Base-by-base conservation (phyloP, 768 basidiomycete species). In the Termitomyces sp. region DNA sequence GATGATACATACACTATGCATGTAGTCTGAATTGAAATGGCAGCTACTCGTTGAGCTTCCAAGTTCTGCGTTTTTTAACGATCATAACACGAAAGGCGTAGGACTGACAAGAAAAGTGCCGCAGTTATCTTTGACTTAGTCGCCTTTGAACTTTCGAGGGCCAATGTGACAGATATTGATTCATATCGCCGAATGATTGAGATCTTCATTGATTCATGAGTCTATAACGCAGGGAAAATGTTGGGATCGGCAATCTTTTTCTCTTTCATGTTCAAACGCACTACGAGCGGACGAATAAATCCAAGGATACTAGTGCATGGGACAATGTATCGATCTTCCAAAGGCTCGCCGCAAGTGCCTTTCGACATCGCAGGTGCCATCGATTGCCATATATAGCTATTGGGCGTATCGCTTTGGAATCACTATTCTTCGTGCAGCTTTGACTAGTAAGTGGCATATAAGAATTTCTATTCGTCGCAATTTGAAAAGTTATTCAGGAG, bases 391-490 rank as follows among this genome's bases (percentile, higher is more conserved):
- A 37, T 37, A 3, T 26, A 24, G 33, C 24, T 20, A 37, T n/a
- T 5, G 15, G 16, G 33, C 5, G 37, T 18, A 31, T 18, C 39
- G 52, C 52, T 53, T 53, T 42, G 28, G 20, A 54, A 7, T 31
- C 24, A 26, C n/a, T 54, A 28, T 42, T 54, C 31, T 53, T 54
- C 18, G 5, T 12, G 20, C 41, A 54, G 41, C 52, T 54, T 54
- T 54, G 52, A 54, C 52, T 42, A 44, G 52, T 33, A 24, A 33
- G 16, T 44, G 41, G 20, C 29, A 34, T 54, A 54, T 54, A 54
- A 54, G 24, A 26, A 7, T n/a, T 10, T 26, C 5, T 29, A 20
- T 20, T 20, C 5, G 18, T n/a, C 26, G 10, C 16, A 26, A 36
- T 18, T 1, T n/a, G 2, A 39, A 7, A 41, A 41, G 10, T 6